Conservation (phyloP, 2,329 filamentous ascomycete species). For the Immersiporthe knoxdaviesiana region DNA sequence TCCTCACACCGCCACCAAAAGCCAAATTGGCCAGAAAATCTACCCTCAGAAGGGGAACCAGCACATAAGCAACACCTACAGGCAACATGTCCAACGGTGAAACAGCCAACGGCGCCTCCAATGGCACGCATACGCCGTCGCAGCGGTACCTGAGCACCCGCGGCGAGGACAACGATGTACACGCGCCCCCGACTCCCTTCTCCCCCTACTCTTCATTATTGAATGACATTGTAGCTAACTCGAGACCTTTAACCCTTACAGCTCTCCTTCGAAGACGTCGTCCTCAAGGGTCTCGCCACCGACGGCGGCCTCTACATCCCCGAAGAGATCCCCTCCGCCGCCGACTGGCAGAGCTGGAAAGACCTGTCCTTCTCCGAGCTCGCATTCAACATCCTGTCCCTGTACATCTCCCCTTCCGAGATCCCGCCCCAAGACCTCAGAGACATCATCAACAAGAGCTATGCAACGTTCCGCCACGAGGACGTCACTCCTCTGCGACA, state of each 20-base stretch:
- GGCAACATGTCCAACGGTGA: slow-evolving; percentile 48
- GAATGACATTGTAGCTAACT: slow-evolving; percentile 1
- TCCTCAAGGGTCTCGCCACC: slow-evolving; percentile 83
- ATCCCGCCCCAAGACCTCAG: slow-evolving; percentile 81
- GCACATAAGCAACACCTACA: background rate
- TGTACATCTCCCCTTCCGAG: slow-evolving; percentile 84
- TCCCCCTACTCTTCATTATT: slow-evolving; percentile 17
- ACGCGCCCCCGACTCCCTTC: too few relatives aligned
- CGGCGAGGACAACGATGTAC: slow-evolving; percentile 54
- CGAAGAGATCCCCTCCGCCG: slow-evolving; percentile 69
- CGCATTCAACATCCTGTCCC: slow-evolving; percentile 80
- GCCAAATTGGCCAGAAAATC: slow-evolving; percentile 1
- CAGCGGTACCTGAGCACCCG: slow-evolving; percentile 57
- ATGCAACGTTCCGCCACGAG: slow-evolving; percentile 82
- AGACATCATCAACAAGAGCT: slow-evolving; percentile 81
- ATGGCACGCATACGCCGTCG: slow-evolving; percentile 46
- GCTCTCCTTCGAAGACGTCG: slow-evolving; percentile 89
- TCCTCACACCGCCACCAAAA: slow-evolving; percentile 6
- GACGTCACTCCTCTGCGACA: slow-evolving; percentile 80
- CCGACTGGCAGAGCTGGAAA: slow-evolving; percentile 67
- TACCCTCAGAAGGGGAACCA: background rate
- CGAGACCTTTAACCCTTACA: slow-evolving; percentile 41
- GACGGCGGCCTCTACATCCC: slow-evolving; percentile 92
- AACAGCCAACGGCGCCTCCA: slow-evolving; percentile 40
- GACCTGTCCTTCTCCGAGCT: slow-evolving; percentile 79